Evolutionary conservation across 805 yeast genomes (phyloP), one percentile per base, ranked within the genome.

Genomic region (Kuraishia borneana): DNA sequence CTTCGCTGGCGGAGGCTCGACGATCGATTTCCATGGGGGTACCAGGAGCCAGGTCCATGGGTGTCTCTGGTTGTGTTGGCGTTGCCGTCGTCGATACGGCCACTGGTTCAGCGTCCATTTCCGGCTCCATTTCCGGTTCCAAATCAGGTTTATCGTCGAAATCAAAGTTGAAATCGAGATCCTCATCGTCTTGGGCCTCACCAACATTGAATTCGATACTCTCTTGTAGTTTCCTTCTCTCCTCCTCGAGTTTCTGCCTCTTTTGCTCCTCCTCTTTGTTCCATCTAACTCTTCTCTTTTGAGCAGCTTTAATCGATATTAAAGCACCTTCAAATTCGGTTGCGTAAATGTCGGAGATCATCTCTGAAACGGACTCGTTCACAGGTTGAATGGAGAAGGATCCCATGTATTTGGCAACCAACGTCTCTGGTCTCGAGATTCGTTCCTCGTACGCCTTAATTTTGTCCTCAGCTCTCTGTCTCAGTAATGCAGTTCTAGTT

Each of bases 401-500:
- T 1, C 62, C 62, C 33, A 65, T 39, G 23, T 42, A 33, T 17
- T 40, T 43, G 7, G 60, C 58, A 9, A 56, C 41, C 5, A 34
- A 33, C 5, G 57, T 46, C 41, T 43, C 67, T 42, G 52, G 56
- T 34, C 50, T 55, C 39, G 43, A 45, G 28, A 39, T 41, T 37
- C 63, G 57, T 32, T 39, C 44, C 13, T 25, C 28, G 16, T 10
- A 12, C 6, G 7, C 13, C 22, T 48, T 49, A 39, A 53, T 53
- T 33, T 51, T 57, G 38, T 41, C 42, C 31, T 59, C 64, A 42
- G 57, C 55, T 47, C 63, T 41, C 48, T 52, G 34, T 48, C 60
- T 40, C 3, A 71, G 51, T 12, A 57, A 42, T 6, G 46, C 50
- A 13, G 63, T 41, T 34, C 84, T 57, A 26, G 63, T 63, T 17